Conservation (phyloP, 768 basidiomycete species). For the Trametes punicea region DNA sequence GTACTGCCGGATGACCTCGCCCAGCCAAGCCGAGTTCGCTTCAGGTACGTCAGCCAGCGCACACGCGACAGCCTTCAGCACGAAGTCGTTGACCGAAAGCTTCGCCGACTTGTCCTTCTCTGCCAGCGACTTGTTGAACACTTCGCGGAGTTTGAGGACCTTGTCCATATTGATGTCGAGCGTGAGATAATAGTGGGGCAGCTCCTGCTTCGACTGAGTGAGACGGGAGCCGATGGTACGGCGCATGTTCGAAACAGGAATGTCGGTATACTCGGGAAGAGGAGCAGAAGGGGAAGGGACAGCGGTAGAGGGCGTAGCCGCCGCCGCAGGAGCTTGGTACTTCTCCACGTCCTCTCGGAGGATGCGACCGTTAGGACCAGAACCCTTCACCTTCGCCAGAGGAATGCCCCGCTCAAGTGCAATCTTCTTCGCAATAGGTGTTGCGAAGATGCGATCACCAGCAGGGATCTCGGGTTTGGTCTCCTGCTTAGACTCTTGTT, state of each 20-base stretch:
- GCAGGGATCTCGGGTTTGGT: slow-evolving; percentile 54
- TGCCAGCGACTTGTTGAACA: slow-evolving; percentile 87
- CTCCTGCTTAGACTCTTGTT: slow-evolving; percentile 38
- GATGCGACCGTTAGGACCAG: slow-evolving; percentile 93
- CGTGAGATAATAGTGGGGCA: slow-evolving; percentile 98
- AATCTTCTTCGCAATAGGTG: slow-evolving; percentile 95
- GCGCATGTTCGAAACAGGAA: slow-evolving; percentile 91
- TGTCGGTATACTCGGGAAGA: slow-evolving; percentile 78
- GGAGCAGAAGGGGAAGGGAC: slow-evolving; percentile 49
- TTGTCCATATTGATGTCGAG: slow-evolving; percentile 96
- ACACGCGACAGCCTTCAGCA: slow-evolving; percentile 91
- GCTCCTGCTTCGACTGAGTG: slow-evolving; percentile 86
- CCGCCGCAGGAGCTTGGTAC: slow-evolving; percentile 57
- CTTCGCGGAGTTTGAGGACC: slow-evolving; percentile 87
- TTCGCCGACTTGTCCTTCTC: slow-evolving; percentile 90
- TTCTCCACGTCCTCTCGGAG: slow-evolving; percentile 93
- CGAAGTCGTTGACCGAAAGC: slow-evolving; percentile 97
- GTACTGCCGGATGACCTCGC: slow-evolving; percentile 92
- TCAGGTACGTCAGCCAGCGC: slow-evolving; percentile 95
- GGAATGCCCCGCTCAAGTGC: slow-evolving; percentile 94
- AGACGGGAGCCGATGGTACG: slow-evolving; percentile 89
- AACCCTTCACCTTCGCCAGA: slow-evolving; percentile 83
- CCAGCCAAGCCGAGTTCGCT: slow-evolving; percentile 96
- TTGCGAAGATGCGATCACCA: slow-evolving; percentile 89
- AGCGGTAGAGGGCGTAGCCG: slow-evolving; percentile 38